Base-by-base conservation (phyloP, 1,284 basidiomycete genomes). In the Apiotrichum akiyoshidainum region DNA sequence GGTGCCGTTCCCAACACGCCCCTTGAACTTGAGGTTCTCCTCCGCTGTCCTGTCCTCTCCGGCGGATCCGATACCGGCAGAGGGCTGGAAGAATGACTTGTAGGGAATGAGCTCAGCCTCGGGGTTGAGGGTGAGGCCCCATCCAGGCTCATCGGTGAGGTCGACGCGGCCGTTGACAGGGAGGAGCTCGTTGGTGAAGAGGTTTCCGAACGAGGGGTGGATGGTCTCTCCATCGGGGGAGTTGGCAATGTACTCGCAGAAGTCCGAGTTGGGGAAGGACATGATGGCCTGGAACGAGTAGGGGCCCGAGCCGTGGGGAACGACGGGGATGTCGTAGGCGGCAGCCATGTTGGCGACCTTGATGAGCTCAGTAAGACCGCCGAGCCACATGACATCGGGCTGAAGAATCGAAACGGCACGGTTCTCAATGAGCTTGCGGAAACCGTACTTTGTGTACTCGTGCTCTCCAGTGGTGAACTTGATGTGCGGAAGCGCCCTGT, bases 381-480 rank as follows among this genome's bases (percentile, higher is more conserved):
- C 82, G 39, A 77, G 68, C 75, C 75, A 78, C 79, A 79, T 80
- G 52, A 83, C 80, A 62, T 83, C 82, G 6, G 82, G 81, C 66
- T 83, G 81, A 55, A 81, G 67, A 57, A 83, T 82, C 61, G 81
- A 80, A 54, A 83, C 72, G 2, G 78, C 72, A 21, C 81, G 79
- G 55, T 76, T 67, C 68, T 82, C 81, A 60, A 83, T 81, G 33
- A 83, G 77, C 65, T 82, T 81, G 55, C 82, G 79, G 78, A 82
- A 83, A 8, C 81, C 81, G 63, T 82, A 81, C 67, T 79, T 79
- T 19, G 79, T 78, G 72, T 82, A 82, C 68, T 82, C 81, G 71
- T 83, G 81, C 74, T 83, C 82, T 54, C 82, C 82, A 2, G 82
- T 83, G 7, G 82, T 83, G 71, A 81, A 83, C 63, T 81, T 81